These are phyloP conservation scores for Mortierella sp. DNA, from an alignment of 371 early-diverging fungal species.

Conservation along the genomic window DNA sequence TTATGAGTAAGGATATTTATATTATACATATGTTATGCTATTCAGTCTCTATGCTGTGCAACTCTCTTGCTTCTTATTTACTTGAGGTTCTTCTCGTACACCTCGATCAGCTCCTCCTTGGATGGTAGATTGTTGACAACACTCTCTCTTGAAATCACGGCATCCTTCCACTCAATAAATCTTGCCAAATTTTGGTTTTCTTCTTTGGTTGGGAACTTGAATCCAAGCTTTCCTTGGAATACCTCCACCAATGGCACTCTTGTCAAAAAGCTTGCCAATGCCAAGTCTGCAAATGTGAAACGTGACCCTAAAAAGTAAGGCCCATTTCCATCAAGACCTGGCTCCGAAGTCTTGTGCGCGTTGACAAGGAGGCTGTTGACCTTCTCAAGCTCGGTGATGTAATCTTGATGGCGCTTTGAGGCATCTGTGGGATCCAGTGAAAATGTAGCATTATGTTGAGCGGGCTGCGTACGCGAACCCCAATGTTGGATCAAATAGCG, in stretches of 20 bases:
- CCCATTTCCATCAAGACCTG: constrained; percentile 34
- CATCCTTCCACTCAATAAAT: constrained; percentile 40
- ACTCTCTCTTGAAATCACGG: constrained; percentile 23
- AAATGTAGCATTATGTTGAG: constrained; percentile 19
- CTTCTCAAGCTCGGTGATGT: constrained; percentile 25
- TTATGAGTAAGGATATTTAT: too few relatives aligned
- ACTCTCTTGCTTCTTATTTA: not conserved
- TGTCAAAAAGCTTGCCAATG: constrained; percentile 31
- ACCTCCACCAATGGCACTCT: constrained; percentile 25
- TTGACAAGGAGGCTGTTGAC: constrained; percentile 18
- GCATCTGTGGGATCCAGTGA: constrained; percentile 11
- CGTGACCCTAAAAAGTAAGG: constrained; percentile 26
- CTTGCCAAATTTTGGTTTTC: constrained; percentile 29
- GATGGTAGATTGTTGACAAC: constrained; percentile 18
- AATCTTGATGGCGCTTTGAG: constrained; percentile 13
- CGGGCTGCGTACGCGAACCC: constrained; percentile 23
- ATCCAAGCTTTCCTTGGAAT: constrained; percentile 33
- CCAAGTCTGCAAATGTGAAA: constrained; percentile 37
- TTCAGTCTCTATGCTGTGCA: too few relatives aligned
- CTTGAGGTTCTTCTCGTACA: constrained; percentile 14
- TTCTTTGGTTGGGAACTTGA: constrained; percentile 21
- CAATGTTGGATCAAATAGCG: constrained; percentile 42
- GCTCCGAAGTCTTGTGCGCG: constrained; percentile 8
- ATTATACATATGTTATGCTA: too few relatives aligned
- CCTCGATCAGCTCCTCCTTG: constrained; percentile 13